Base-by-base conservation (phyloP, 2,329 filamentous ascomycete species). In the Ilyonectria robusta region DNA sequence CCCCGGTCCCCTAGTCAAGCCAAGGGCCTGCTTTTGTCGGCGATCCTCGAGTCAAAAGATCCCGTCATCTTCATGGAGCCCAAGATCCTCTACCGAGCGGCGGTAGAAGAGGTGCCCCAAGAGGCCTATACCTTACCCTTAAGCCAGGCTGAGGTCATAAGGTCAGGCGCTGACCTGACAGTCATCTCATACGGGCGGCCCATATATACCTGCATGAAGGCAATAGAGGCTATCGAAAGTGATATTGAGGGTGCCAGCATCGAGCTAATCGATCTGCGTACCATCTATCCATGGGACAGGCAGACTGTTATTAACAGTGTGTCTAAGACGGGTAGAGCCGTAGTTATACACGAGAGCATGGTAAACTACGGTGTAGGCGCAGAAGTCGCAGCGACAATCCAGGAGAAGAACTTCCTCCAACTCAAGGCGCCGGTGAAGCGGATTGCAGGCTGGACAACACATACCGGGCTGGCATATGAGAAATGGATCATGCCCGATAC, bases 21-120 rank as follows among this genome's bases (percentile, higher is more conserved):
- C 4, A 97, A 97, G 80, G 94, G 94, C 1, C 84, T 97, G 2
- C 82, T 97, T 54, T 84, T 97, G 4, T 87, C 92, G 2, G 87
- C 91, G 0, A 94, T 97, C 56, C 89, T 88, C 83, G 81, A 89
- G 2, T 46, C 37, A 86, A 92, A 94, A 68, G 94, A 97, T 78
- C 94, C 94, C 0, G 93, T 94, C 70, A 86, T 97, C 55, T 97
- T 97, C 81, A 91, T 97, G 91, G 94, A 97, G 79, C 94, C 94
- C 35, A 97, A 97, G 83, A 93, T 95, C 54, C 84, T 97, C 11
- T 97, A 97, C 79, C 91, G 94, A n/a, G 94, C 94, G 0, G 93
- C 94, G 0, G 93, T 96, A 31, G 94, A 97, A 80, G 92, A 97
- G 79, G 94, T 97, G 0, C 94, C 94, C 0, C 88, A 91, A 1